Percentiles rank a stretch among this genome's conserved stretches.
These are phyloP conservation scores for Acmispon strigosus DNA, from an alignment of 306 rosid genomes.

Conservation along the genomic window DNA sequence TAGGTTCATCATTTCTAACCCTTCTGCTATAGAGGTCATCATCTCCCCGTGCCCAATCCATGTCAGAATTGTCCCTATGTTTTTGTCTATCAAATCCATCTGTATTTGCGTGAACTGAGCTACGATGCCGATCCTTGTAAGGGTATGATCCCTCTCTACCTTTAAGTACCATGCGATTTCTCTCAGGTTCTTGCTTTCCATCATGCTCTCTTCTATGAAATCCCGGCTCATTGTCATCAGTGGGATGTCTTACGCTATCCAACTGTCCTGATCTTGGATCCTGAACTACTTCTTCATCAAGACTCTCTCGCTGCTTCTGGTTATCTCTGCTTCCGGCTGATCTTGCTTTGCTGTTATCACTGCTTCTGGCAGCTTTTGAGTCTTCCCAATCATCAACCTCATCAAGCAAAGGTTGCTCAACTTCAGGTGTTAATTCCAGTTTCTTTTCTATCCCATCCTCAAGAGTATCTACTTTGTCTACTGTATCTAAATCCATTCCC, in stretches of 20 bases:
- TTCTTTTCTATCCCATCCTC: slow-evolving; percentile 42
- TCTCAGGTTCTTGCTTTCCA: slow-evolving; percentile 65
- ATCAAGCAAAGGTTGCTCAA: slow-evolving; percentile 48
- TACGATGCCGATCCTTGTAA: slow-evolving; percentile 66
- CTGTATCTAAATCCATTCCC: slow-evolving; percentile 27
- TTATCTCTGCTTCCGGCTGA: slow-evolving; percentile 88
- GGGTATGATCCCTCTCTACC: slow-evolving; percentile 65
- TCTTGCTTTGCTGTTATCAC: slow-evolving; percentile 94
- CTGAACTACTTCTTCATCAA: slow-evolving; percentile 91
- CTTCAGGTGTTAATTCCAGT: slow-evolving; percentile 40
- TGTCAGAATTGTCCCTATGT: slow-evolving; percentile 74
- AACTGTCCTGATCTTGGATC: slow-evolving; percentile 50
- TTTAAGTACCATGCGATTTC: slow-evolving; percentile 47
- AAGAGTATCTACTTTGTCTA: slow-evolving; percentile 25
- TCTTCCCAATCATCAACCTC: slow-evolving; percentile 74
- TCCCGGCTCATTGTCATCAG: slow-evolving; percentile 61
- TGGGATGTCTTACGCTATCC: slow-evolving; percentile 42
- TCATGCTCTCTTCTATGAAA: slow-evolving; percentile 51
- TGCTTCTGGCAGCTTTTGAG: slow-evolving; percentile 87
- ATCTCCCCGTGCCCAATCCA: slow-evolving; percentile 66
- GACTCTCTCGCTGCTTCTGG: slow-evolving; percentile 63
- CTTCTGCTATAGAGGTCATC: slow-evolving; percentile 76
- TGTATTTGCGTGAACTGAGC: slow-evolving; percentile 45
- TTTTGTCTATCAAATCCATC: slow-evolving; percentile 75
- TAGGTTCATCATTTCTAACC: slow-evolving; percentile 67